Percentiles rank a stretch among this genome's conserved stretches.
Conservation (phyloP, 1,284 basidiomycete genomes). For the Termitomyces sp. region DNA sequence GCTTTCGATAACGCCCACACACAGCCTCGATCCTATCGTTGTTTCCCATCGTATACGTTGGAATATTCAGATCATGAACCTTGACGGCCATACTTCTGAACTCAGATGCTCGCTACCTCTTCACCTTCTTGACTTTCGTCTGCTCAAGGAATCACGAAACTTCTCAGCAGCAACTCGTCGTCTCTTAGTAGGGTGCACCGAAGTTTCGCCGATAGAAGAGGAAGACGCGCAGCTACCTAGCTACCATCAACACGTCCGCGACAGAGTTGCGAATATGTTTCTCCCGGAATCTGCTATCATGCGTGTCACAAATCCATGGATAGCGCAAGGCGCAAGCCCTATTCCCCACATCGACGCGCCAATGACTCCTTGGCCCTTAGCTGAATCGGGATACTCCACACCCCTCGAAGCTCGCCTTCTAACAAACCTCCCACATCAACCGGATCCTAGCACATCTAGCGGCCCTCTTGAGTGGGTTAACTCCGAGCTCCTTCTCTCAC, state of each 20-base stretch:
- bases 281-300: constrained; percentile 59
- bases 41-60: constrained; percentile 73
- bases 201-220: constrained; percentile 35
- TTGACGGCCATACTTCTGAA: constrained; percentile 87
- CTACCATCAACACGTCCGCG: constrained; percentile 84
- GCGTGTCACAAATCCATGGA: constrained; percentile 63
- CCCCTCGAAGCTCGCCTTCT: constrained; percentile 28
- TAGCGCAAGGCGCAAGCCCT: constrained; percentile 35
- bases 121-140: constrained; percentile 68
- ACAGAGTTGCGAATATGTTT: constrained; percentile 81
- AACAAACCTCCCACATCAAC: constrained; percentile 41
- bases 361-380: constrained; percentile 18
- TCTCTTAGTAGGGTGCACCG: constrained; percentile 37
- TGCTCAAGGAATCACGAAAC: constrained; percentile 71
- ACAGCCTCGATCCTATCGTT: constrained; percentile 66
- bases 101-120: constrained; percentile 88
- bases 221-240: constrained; percentile 77
- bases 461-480: constrained; percentile 74
- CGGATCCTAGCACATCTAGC: constrained; percentile 31
- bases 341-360: constrained; percentile 18
- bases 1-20: constrained; percentile 52
- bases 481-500: constrained; percentile 71
- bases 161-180: constrained; percentile 71
- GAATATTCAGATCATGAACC: constrained; percentile 75
- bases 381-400: constrained; percentile 23